Evolutionary conservation across 768 basidiomycete genomes (phyloP), one percentile per base, ranked within the genome.

Genomic region (Rhodotorula kratochvilovae): DNA sequence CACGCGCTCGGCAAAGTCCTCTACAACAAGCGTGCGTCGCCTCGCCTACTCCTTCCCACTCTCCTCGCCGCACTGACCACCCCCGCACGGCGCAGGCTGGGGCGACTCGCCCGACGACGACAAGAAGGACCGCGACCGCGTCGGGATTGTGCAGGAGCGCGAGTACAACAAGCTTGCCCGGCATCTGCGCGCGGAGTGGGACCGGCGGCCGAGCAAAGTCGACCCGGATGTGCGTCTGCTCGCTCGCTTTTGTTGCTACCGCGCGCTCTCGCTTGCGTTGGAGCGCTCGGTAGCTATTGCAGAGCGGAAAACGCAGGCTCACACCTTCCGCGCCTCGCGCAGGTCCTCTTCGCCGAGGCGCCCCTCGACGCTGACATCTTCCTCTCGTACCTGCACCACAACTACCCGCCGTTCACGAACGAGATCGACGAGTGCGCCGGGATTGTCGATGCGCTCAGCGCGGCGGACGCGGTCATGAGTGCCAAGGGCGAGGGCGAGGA

Each of bases 321-420:
- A 43, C 42, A 21, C 42, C 23, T 27, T n/a, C 54, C 29, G 2
- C 13, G 8, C 13, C 17, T 19, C 11, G 15, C 27, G 5, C 68
- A 93, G 92, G 79, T 79, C 19, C 81, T 97, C 6, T 90, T 89
- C 78, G 86, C 88, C 1, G 89, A 92, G 78, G 90, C 90, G 0
- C 92, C 95, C 0, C 89, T 98, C 65, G 96, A 99, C 80, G 87
- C 91, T 2, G 91, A 90, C 3, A 82, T 97, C 3, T 89, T 93
- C 72, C 88, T 89, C 5, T 80, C 95, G 13, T 99, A 97, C 78
- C 84, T 94, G 16, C 96, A 99, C 75, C 93, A 98, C 80, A 98
- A 96, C 78, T 92, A 94, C 75, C 85, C 88, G 0, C 88, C 89
- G 66, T 98, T 91, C 77, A 93, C 90, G 77, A 82, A 84, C 53